Evolutionary conservation across 2,329 filamentous ascomycete genomes (phyloP).

Genomic region (Conoideocrella luteorostrata): DNA sequence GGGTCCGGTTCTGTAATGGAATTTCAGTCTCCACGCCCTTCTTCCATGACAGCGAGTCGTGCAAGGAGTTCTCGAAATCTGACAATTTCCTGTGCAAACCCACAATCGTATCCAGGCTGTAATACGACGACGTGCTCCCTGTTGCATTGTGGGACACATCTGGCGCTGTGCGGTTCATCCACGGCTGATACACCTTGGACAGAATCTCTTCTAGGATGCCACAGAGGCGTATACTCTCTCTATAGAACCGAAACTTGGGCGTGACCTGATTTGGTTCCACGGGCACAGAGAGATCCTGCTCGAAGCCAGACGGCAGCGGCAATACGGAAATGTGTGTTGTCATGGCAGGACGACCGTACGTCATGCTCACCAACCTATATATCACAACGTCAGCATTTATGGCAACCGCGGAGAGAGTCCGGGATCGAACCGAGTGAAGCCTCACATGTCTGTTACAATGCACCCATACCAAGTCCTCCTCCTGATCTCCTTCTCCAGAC

Average conservation of each 20-base stretch:
- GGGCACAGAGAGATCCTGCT: not conserved
- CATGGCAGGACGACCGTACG: conserved; percentile 26
- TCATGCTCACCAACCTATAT: conserved; percentile 33
- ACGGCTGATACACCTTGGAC: conserved; percentile 24
- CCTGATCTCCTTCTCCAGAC: conserved; percentile 29
- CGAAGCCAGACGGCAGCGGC: no score
- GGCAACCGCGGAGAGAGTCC: not conserved
- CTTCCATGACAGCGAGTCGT: conserved; percentile 4
- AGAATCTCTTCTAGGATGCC: conserved; percentile 22
- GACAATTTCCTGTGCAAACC: conserved; percentile 9
- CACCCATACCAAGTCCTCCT: conserved; percentile 33
- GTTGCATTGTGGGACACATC: not conserved
- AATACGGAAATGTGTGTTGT: no score
- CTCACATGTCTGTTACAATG: conserved; percentile 30
- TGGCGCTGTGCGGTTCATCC: conserved; percentile 4
- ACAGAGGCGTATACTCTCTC: conserved; percentile 13
- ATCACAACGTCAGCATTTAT: not conserved
- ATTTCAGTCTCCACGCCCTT: not conserved
- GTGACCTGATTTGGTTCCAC: not conserved
- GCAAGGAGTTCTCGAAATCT: conserved; percentile 7
- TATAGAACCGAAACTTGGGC: conserved; percentile 13
- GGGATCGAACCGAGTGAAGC: not conserved
- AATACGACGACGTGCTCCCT: not conserved
- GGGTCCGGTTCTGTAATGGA: no score
- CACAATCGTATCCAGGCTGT: conserved; percentile 8